Base-by-base conservation (phyloP, 495 filamentous ascomycete species). In the Echria macrotheca region DNA sequence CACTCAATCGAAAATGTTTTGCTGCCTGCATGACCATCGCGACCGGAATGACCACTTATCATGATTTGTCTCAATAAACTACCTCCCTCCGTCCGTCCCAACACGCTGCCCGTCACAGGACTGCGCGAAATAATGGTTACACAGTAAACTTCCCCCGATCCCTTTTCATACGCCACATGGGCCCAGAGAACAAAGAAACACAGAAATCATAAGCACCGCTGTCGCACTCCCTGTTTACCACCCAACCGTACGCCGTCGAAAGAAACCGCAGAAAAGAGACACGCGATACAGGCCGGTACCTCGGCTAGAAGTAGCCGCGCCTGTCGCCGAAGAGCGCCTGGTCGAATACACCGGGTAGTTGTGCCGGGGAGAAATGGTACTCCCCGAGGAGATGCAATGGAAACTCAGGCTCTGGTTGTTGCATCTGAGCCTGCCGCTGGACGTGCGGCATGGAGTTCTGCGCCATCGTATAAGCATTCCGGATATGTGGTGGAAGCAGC, bases 141-240 rank as follows among this genome's bases (percentile, higher is more conserved):
- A 49, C 14, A 35, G 17, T n/a, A 47, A 32, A 26, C n/a, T n/a
- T n/a, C n/a, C 26, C 22, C 36, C 36, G n/a, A 37, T 50, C 37
- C 50, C 44, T 53, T 53, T 53, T 53, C 50, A 47, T 53, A 53
- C 50, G 48, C 28, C 26, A 21, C 44, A 36, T 43, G 28, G 23
- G 43, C 35, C 25, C 21, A 14, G 44, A 36, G 44, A 53, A 33
- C 12, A 31, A 42, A 23, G 25, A 46, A 17, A 40, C 3, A 24
- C 46, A 31, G n/a, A 51, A 44, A 44, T 17, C n/a, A 36, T 25
- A 28, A 6, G 18, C 5, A 22, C 21, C 38, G 14, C 21, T 37
- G 35, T 37, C 21, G 35, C n/a, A n/a, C n/a, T n/a, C n/a, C n/a
- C n/a, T n/a, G n/a, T n/a, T 18, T 37, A 15, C 15, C 4, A 18